A percentile compares a stretch with the other conserved stretches of the same genome.
Evolutionary conservation across 441 rosid species (phyloP).

Genomic region (Melastoma candidum): DNA sequence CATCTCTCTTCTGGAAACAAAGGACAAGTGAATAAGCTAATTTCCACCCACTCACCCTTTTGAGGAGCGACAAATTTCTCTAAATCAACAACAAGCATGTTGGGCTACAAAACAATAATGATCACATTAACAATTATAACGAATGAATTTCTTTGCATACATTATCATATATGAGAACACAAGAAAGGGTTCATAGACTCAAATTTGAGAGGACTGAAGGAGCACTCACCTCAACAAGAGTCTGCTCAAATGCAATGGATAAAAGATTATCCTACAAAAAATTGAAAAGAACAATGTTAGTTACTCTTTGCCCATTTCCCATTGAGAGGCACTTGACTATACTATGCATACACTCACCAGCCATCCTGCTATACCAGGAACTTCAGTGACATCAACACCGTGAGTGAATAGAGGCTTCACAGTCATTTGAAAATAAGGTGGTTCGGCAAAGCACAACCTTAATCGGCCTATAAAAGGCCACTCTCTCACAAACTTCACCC

Average conservation of each 20-base stretch:
- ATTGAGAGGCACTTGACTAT: neutral
- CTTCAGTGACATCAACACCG: slow-evolving; percentile 76
- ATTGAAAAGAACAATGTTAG: slow-evolving; percentile 7
- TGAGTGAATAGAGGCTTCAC: slow-evolving; percentile 69
- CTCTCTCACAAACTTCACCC: slow-evolving; percentile 66
- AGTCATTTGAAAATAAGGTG: slow-evolving; percentile 88
- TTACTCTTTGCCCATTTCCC: slow-evolving; percentile 10
- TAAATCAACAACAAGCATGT: slow-evolving; percentile 89
- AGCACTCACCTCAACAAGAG: slow-evolving; percentile 67
- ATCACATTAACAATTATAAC: neutral
- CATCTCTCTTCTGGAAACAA: no score
- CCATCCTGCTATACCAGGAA: slow-evolving; percentile 99
- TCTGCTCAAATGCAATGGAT: slow-evolving; percentile 81
- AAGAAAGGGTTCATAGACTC: no score
- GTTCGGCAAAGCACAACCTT: slow-evolving; percentile 94
- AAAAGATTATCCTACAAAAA: slow-evolving; percentile 69
- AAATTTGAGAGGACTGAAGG: no score
- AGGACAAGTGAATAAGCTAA: neutral
- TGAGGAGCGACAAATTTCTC: slow-evolving; percentile 65
- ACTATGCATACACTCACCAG: slow-evolving; percentile 46
- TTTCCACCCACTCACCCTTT: slow-evolving; percentile 30
- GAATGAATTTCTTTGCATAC: neutral
- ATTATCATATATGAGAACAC: no score
- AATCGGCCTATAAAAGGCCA: slow-evolving; percentile 94
- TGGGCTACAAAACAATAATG: slow-evolving; percentile 52